Evolutionary conservation across 2,329 filamentous ascomycete genomes (phyloP).

Genomic region (Neopestalotiopsis sp.): DNA sequence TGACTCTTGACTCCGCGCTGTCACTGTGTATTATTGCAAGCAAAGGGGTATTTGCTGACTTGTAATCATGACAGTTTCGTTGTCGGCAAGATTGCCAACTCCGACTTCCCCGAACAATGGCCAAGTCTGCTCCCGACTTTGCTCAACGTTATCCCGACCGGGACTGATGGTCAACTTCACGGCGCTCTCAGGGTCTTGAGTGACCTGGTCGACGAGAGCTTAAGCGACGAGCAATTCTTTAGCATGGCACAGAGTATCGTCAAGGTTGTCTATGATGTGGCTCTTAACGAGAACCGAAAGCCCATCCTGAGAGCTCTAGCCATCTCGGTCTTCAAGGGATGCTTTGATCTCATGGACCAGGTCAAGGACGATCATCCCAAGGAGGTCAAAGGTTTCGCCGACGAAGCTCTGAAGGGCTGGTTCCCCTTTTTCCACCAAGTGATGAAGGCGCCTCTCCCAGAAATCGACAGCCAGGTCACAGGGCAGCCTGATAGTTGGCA

Average conservation of each 20-base stretch:
- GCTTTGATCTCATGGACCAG: constrained; percentile 96
- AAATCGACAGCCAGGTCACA: constrained; percentile 61
- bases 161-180: constrained; percentile 81
- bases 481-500: constrained; percentile 73
- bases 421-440: constrained; percentile 85
- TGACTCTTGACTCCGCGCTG: constrained; percentile 7
- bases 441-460: constrained; percentile 77
- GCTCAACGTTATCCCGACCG: constrained; percentile 76
- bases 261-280: constrained; percentile 81
- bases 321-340: constrained; percentile 86
- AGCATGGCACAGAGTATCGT: constrained; percentile 85
- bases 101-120: constrained; percentile 95
- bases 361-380: constrained; percentile 90
- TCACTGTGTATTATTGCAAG: not conserved
- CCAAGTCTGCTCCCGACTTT: constrained; percentile 84
- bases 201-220: constrained; percentile 90
- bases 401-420: constrained; percentile 84
- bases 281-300: constrained; percentile 75
- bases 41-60: constrained; percentile 15
- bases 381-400: constrained; percentile 87
- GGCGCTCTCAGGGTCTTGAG: constrained; percentile 86
- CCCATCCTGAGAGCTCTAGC: constrained; percentile 81
- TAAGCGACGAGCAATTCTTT: constrained; percentile 96
- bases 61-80: constrained; percentile 57
- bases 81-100: constrained; percentile 91